Evolutionary conservation across 768 basidiomycete genomes (phyloP).

Genomic region (Leucocoprinus sp.): DNA sequence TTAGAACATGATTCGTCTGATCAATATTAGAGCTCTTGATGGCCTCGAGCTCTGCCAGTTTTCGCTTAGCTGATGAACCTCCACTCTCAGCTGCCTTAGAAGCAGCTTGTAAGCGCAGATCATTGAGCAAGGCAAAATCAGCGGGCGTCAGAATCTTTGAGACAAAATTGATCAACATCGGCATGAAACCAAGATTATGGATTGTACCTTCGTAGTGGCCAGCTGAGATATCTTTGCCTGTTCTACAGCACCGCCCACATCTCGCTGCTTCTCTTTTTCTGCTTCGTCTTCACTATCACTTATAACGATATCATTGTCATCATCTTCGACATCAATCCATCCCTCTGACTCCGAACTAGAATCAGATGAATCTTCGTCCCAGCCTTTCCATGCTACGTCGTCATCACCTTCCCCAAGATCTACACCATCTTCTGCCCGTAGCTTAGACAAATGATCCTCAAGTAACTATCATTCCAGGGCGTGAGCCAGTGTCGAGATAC

Average conservation of each 20-base stretch:
- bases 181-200: not conserved
- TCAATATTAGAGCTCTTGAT: slow-evolving; percentile 35
- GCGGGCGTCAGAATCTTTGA: slow-evolving; percentile 90
- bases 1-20: slow-evolving; percentile 46
- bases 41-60: slow-evolving; percentile 74
- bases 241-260: slow-evolving; percentile 17
- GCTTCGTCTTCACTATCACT: slow-evolving; percentile 83
- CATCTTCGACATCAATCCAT: slow-evolving; percentile 80
- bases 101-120: slow-evolving; percentile 78
- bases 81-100: slow-evolving; percentile 62
- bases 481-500: not conserved
- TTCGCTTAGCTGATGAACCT: slow-evolving; percentile 77
- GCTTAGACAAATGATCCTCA: slow-evolving; percentile 74
- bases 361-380: slow-evolving; percentile 68
- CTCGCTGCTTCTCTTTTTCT: slow-evolving; percentile 31
- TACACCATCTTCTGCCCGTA: slow-evolving; percentile 57
- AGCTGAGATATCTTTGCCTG: slow-evolving; percentile 50
- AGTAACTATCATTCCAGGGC: slow-evolving; percentile 53
- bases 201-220: slow-evolving; percentile 69
- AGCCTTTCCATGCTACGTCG: slow-evolving; percentile 75
- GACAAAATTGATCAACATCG: not conserved
- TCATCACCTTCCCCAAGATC: slow-evolving; percentile 42
- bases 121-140: slow-evolving; percentile 87
- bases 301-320: slow-evolving; percentile 62
- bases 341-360: slow-evolving; percentile 52